A percentile compares a stretch with the other conserved stretches of the same genome.
phyloP scores from a whole-genome alignment of 148 eudicot genomes.

The Suaeda aralocaspica region DNA sequence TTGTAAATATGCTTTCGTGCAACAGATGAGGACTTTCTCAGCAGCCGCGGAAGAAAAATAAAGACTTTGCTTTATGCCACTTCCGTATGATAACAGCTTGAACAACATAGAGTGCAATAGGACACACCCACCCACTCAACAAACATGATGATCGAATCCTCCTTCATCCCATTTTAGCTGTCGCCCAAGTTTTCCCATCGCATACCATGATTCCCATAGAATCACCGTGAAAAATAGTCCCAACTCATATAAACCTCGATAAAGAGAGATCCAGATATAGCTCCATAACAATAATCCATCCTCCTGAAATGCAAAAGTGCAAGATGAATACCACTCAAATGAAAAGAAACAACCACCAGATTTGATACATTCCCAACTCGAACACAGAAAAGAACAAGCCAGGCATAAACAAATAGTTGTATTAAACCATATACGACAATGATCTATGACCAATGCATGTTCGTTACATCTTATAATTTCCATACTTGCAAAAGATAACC shows the following conservation, averaged over 20 bases:
- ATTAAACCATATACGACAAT: background rate
- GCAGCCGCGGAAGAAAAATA: slow-evolving; percentile 41
- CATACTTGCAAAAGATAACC: no score
- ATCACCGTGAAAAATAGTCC: slow-evolving; percentile 50
- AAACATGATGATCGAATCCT: slow-evolving; percentile 64
- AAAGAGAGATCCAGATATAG: slow-evolving; percentile 79
- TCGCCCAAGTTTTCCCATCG: slow-evolving; percentile 67
- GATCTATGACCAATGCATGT: background rate
- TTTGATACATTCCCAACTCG: background rate
- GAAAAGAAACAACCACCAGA: background rate
- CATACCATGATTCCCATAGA: slow-evolving; percentile 72
- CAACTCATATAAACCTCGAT: slow-evolving; percentile 76
- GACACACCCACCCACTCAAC: slow-evolving; percentile 74
- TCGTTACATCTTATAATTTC: background rate
- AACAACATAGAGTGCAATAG: slow-evolving; percentile 64
- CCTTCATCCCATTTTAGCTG: slow-evolving; percentile 64
- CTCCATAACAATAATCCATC: slow-evolving; percentile 78
- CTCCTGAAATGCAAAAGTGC: slow-evolving; percentile 34
- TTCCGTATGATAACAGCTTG: slow-evolving; percentile 67
- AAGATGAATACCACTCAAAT: slow-evolving; percentile 7
- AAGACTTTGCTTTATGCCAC: slow-evolving; percentile 48
- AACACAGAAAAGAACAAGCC: background rate
- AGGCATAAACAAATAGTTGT: background rate
- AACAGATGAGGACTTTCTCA: slow-evolving; percentile 42
- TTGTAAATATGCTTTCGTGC: slow-evolving; percentile 39